Conservation (phyloP, 1,284 basidiomycete genomes). For the Wallemia mellicola region DNA sequence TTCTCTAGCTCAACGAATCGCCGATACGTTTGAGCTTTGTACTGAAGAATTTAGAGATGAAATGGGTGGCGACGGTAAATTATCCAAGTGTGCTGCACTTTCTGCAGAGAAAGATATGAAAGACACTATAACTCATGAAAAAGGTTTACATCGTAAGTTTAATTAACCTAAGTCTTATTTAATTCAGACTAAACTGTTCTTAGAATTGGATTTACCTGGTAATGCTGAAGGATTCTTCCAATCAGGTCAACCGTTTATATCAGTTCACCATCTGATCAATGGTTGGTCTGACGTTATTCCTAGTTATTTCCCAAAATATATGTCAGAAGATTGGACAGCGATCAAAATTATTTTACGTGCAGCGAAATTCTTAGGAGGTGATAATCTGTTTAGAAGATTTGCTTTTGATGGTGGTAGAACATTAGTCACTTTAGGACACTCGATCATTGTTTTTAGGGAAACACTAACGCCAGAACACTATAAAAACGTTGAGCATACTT, state of each 20-base stretch:
- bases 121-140: neutral
- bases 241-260: conserved; percentile 8
- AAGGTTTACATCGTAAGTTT: neutral
- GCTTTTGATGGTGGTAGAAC: conserved; percentile 9
- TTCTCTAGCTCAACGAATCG: conserved; percentile 5
- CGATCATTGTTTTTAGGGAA: conserved; percentile 7
- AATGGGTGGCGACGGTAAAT: conserved; percentile 6
- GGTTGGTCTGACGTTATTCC: conserved; percentile 4
- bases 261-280: conserved; percentile 9
- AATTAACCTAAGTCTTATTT: too few species aligned
- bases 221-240: conserved; percentile 5
- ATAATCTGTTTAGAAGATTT: conserved; percentile 10
- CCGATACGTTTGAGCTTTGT: conserved; percentile 5
- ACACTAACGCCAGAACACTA: conserved; percentile 5
- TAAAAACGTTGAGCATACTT: conserved; percentile 2
- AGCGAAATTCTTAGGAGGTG: conserved; percentile 8
- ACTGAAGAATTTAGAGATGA: conserved; percentile 1
- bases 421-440: conserved; percentile 8
- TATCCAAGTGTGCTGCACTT: neutral
- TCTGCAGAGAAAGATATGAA: neutral
- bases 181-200: neutral
- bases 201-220: neutral
- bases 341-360: conserved; percentile 4
- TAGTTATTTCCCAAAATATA: conserved; percentile 4
- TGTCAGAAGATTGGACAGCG: conserved; percentile 6